Percentiles rank a stretch among this genome's conserved stretches.
Conservation (phyloP, 2,329 filamentous ascomycete genomes). For the Ophiostoma himal-ulmi region DNA sequence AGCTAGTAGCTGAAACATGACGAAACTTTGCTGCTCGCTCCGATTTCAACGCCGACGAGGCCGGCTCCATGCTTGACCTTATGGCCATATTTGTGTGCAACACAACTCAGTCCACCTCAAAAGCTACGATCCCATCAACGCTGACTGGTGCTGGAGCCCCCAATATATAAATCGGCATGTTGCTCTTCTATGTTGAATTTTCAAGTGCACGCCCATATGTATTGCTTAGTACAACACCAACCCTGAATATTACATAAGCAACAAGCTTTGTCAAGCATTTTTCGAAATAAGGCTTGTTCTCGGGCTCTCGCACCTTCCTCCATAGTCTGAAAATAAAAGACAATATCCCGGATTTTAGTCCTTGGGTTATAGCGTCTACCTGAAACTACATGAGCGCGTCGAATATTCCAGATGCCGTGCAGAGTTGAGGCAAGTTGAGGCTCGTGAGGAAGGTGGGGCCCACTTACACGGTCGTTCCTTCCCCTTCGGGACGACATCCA, state of each 20-base stretch:
- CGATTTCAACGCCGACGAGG: neutral
- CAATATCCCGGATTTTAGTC: neutral
- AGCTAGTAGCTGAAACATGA: too few species aligned
- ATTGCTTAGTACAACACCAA: too few species aligned
- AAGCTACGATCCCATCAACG: neutral
- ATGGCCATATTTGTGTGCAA: neutral
- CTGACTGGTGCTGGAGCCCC: neutral
- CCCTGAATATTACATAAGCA: too few species aligned
- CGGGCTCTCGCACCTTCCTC: neutral
- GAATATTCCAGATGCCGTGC: neutral
- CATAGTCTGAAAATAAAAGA: neutral
- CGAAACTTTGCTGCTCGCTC: neutral
- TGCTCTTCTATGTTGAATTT: neutral
- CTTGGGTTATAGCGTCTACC: neutral
- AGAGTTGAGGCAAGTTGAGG: neutral
- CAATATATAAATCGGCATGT: neutral
- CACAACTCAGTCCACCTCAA: neutral
- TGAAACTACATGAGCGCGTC: neutral
- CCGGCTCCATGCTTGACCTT: neutral
- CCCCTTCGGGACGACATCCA: neutral
- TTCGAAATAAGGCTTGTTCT: too few species aligned
- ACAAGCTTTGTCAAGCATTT: too few species aligned
- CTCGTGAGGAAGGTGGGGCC: conserved; percentile 8
- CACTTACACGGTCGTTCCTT: conserved; percentile 5
- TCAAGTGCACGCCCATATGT: neutral